Conservation (phyloP, 2,329 filamentous ascomycete species). For the Phaeosphaeriaceae sp. region DNA sequence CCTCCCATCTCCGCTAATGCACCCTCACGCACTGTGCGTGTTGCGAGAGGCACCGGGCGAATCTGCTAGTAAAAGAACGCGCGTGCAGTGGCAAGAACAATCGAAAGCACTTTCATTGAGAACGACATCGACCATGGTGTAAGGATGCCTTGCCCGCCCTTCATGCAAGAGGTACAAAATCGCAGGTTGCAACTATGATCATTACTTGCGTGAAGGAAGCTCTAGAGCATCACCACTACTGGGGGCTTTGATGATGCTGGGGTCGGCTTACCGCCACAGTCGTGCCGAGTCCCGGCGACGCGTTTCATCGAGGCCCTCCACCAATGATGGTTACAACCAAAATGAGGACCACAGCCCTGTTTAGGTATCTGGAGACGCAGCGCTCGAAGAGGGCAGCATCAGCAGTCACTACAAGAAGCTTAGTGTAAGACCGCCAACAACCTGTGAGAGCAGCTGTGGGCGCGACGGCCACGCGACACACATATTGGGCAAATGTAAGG, state of each 20-base stretch:
- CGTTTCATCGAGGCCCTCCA: background rate
- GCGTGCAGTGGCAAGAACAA: background rate
- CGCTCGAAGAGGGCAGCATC: background rate
- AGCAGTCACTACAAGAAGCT: background rate
- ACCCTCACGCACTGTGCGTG: background rate
- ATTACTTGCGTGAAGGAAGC: background rate
- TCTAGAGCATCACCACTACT: background rate
- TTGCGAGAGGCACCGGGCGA: background rate
- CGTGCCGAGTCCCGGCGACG: background rate
- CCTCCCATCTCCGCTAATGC: background rate
- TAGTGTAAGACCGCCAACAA: background rate
- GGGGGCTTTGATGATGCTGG: background rate
- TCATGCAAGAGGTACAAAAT: background rate
- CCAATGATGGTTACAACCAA: background rate
- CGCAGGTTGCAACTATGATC: background rate
- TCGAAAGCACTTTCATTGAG: background rate
- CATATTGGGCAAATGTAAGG: slow-evolving; percentile 2
- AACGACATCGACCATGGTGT: background rate
- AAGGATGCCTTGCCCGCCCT: background rate
- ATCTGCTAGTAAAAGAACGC: background rate
- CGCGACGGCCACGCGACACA: slow-evolving; percentile 5
- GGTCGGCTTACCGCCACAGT: background rate
- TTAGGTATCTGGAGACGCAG: background rate
- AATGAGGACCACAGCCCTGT: background rate
- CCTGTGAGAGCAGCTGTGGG: background rate